phyloP scores from a whole-genome alignment of 805 yeast species.

The Metschnikowia orientalis region DNA sequence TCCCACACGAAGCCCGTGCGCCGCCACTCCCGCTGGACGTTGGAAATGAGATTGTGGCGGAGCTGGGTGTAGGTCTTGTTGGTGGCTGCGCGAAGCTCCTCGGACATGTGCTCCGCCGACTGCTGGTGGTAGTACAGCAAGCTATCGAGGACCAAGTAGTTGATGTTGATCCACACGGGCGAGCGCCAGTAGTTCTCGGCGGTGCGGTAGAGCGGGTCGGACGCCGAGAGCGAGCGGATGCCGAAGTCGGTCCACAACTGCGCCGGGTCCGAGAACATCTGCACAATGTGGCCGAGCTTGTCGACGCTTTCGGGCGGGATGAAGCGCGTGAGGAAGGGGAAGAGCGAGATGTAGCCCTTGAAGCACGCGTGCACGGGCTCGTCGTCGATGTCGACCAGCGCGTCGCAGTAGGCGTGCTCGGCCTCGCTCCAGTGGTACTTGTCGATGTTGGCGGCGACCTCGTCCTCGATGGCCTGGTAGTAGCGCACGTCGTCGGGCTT shows the following conservation, averaged over 20 bases:
- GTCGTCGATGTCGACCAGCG: constrained; percentile 70
- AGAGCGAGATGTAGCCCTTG: constrained; percentile 79
- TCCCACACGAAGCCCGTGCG: constrained; percentile 85
- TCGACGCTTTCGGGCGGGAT: constrained; percentile 43
- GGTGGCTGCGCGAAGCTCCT: constrained; percentile 39
- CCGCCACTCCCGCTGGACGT: constrained; percentile 65
- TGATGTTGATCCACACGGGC: constrained; percentile 88
- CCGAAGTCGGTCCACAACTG: constrained; percentile 79
- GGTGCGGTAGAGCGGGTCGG: constrained; percentile 60
- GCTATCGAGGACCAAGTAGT: constrained; percentile 74
- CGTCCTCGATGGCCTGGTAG: constrained; percentile 50
- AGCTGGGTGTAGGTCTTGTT: constrained; percentile 45
- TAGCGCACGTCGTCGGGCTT: constrained; percentile 52
- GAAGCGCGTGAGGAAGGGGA: constrained; percentile 78
- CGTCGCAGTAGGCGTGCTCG: constrained; percentile 72
- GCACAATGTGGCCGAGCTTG: constrained; percentile 49
- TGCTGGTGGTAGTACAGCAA: constrained; percentile 49
- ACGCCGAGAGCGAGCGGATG: constrained; percentile 70
- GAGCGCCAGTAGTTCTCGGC: constrained; percentile 97
- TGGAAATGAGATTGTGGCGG: constrained; percentile 63
- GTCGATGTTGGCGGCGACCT: constrained; percentile 62
- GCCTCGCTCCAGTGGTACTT: constrained; percentile 75
- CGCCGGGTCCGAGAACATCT: constrained; percentile 60
- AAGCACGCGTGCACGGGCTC: constrained; percentile 69
- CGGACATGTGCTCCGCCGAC: constrained; percentile 27